phyloP scores from a whole-genome alignment of 139 green algal genomes.

The Coccomyxa sp. region DNA sequence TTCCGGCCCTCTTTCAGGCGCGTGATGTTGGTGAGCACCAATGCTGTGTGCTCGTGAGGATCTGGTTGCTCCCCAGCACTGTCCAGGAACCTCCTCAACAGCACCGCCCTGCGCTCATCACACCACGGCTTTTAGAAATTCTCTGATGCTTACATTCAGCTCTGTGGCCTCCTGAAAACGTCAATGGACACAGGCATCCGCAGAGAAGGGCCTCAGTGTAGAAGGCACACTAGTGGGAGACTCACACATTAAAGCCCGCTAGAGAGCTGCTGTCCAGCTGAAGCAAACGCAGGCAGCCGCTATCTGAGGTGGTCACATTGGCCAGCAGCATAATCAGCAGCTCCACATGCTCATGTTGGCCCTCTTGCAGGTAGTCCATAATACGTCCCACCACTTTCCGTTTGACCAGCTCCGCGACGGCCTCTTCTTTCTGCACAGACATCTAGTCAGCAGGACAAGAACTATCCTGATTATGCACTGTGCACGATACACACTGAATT shows the following conservation, averaged over 20 bases:
- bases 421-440: neutral
- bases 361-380: slow-evolving; percentile 63
- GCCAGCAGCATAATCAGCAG: slow-evolving; percentile 72
- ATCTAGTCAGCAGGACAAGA: neutral
- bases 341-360: slow-evolving; percentile 28
- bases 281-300: slow-evolving; percentile 51
- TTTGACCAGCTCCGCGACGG: slow-evolving; percentile 40
- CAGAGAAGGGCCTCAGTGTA: neutral
- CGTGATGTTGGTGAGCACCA: slow-evolving; percentile 70
- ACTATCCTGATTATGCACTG: neutral
- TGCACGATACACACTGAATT: no score
- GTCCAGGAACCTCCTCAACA: slow-evolving; percentile 57
- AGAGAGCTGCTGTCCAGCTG: slow-evolving; percentile 45
- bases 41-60: slow-evolving; percentile 61
- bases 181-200: neutral
- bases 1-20: slow-evolving; percentile 37
- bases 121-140: neutral
- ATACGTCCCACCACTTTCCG: slow-evolving; percentile 27
- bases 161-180: no score
- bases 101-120: slow-evolving; percentile 36
- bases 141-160: neutral
- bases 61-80: slow-evolving; percentile 19
- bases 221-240: neutral
- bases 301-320: slow-evolving; percentile 70
- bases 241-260: slow-evolving; percentile 58